Base-by-base conservation (phyloP, 2,329 filamentous ascomycete species). In the Ilyonectria mors-panacis region DNA sequence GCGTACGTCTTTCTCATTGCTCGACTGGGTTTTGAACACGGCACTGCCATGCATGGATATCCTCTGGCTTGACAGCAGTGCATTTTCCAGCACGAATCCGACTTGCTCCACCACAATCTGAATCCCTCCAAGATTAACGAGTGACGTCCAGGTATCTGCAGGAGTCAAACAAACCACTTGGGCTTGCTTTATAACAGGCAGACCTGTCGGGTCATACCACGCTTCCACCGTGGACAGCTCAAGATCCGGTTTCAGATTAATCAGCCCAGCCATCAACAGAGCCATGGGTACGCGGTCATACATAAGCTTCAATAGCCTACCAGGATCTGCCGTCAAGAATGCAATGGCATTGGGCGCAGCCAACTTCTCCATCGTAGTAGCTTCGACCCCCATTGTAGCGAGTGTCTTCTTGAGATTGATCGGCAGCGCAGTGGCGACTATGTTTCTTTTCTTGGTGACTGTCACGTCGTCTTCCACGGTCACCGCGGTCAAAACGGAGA, bases 101-200 rank as follows among this genome's bases (percentile, higher is more conserved):
- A 37, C 4, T 15, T 37, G 10, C 15, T 15, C 35, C 35, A 37
- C 4, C 35, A 9, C 30, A 17, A 53, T 30, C 23, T 53, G 23
- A 30, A 37, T 53, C 15, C 50, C 50, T 6, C 26, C 50, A 6
- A 53, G 23, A n/a, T 30, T 33, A 4, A 53, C 10, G 13, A 33
- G 26, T 33, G 50, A 53, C 2, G 30, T 53, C 50, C 50, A 53
- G 33, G 50, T n/a, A 30, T 28, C 26, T 19, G 26, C 10, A 28
- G 50, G 9, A 17, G 50, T 53, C 50, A 33, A 33, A 33, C 50
- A 53, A 6, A 53, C 50, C 6, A 53, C 26, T 10, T 37, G 50
- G 8, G 50, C 50, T 53, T 26, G 50, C 30, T 53, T 53, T 26
- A 53, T 17, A 28, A 37, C 26, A 21, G 50, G 23, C 33, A 53